Percentiles rank a stretch among this genome's conserved stretches.
phyloP scores from a whole-genome alignment of 345 rosid genomes.

The Aquilaria malaccensis region DNA sequence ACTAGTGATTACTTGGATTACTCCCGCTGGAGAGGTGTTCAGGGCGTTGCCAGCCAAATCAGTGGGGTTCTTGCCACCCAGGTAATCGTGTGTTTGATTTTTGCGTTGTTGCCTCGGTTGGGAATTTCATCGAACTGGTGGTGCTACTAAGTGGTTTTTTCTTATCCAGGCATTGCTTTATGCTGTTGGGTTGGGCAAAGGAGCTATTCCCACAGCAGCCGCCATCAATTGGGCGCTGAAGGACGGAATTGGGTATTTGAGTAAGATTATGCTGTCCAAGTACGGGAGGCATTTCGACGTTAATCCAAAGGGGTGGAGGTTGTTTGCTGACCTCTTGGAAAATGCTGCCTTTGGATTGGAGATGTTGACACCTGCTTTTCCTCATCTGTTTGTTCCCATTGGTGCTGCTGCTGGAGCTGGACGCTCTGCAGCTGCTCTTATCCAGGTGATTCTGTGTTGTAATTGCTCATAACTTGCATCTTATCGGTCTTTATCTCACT shows the following conservation, averaged over 20 bases:
- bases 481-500: too few relatives aligned
- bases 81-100: slow-evolving; percentile 27
- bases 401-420: slow-evolving; percentile 96
- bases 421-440: slow-evolving; percentile 88
- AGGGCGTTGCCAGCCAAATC: slow-evolving; percentile 90
- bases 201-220: slow-evolving; percentile 95
- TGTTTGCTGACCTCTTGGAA: slow-evolving; percentile 94
- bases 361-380: slow-evolving; percentile 88
- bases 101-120: slow-evolving; percentile 5
- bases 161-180: slow-evolving; percentile 74
- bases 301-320: slow-evolving; percentile 93
- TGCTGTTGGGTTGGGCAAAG: slow-evolving; percentile 96
- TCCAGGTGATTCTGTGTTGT: slow-evolving; percentile 43
- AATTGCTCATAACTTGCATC: too few relatives aligned
- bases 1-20: slow-evolving; percentile 84
- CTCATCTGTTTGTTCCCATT: slow-evolving; percentile 64
- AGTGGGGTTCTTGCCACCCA: slow-evolving; percentile 95
- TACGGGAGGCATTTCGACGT: slow-evolving; percentile 95
- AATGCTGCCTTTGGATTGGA: slow-evolving; percentile 91
- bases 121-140: slow-evolving; percentile 15
- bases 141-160: slow-evolving; percentile 4
- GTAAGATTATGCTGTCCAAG: slow-evolving; percentile 83
- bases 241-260: slow-evolving; percentile 94
- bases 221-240: slow-evolving; percentile 96
- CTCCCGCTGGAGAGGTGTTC: slow-evolving; percentile 93